Evolutionary conservation across 2,329 filamentous ascomycete genomes (phyloP).

Genomic region (Ophiostoma ulmi): DNA sequence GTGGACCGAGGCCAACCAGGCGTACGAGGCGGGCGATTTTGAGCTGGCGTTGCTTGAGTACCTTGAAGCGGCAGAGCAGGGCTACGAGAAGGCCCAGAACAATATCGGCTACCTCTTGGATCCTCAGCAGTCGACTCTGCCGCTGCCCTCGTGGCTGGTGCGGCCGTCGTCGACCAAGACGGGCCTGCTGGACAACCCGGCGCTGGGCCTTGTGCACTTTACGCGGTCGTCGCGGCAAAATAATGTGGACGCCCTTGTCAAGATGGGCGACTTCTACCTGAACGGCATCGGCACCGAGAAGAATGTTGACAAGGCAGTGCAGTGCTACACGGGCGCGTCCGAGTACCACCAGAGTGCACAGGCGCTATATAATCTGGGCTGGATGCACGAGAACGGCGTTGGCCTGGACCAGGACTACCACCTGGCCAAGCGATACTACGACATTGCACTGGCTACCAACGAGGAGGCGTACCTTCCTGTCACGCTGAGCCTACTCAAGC

Average conservation of each 20-base stretch:
- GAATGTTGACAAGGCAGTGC: constrained; percentile 79
- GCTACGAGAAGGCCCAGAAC: constrained; percentile 82
- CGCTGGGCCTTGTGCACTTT: constrained; percentile 83
- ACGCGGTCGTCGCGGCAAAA: constrained; percentile 87
- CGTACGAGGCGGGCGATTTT: constrained; percentile 71
- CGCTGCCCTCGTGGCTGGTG: constrained; percentile 49
- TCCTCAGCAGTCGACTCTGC: constrained; percentile 58
- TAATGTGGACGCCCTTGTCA: constrained; percentile 90
- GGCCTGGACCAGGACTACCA: constrained; percentile 94
- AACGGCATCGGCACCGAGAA: constrained; percentile 66
- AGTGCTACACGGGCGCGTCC: constrained; percentile 87
- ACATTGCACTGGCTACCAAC: constrained; percentile 85
- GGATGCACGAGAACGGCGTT: constrained; percentile 98
- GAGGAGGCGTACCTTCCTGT: constrained; percentile 91
- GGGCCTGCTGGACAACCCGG: constrained; percentile 47
- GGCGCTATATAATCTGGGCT: constrained; percentile 93
- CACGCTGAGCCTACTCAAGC: constrained; percentile 77
- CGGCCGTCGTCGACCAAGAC: constrained; percentile 7
- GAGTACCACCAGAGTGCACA: constrained; percentile 91
- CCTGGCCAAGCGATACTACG: constrained; percentile 92
- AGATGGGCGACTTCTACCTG: constrained; percentile 98
- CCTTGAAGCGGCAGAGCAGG: constrained; percentile 85
- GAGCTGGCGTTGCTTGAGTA: constrained; percentile 77
- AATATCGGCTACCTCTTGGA: constrained; percentile 87
- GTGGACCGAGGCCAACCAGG: constrained; percentile 76